phyloP scores from a whole-genome alignment of 169 alveolate genomes.

The Plasmodium inui region DNA sequence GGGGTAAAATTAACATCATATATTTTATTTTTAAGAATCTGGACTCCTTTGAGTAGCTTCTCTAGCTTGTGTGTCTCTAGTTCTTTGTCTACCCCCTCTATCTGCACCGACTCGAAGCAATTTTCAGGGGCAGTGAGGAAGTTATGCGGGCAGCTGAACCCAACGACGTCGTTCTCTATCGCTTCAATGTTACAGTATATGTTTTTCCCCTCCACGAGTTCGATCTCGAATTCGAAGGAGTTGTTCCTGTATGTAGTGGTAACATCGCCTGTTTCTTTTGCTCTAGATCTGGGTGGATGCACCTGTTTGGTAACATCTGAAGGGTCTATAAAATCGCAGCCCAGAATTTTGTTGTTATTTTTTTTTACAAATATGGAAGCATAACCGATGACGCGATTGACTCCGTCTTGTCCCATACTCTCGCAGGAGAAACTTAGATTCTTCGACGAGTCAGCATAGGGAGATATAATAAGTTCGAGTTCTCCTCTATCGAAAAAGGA shows the following conservation, averaged over 20 bases:
- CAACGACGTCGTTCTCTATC: conserved; percentile 63
- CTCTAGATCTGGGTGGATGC: not conserved
- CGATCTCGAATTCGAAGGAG: conserved; percentile 54
- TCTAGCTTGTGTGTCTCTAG: conserved; percentile 46
- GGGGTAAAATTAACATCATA: conserved; percentile 54
- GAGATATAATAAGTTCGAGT: conserved; percentile 41
- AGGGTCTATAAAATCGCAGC: conserved; percentile 52
- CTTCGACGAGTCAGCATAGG: conserved; percentile 49
- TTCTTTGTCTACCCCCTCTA: conserved; percentile 46
- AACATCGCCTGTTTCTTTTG: not conserved
- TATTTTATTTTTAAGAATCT: conserved; percentile 25
- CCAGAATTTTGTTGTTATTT: conserved; percentile 55
- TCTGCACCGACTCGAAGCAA: conserved; percentile 65
- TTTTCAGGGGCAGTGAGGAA: conserved; percentile 44
- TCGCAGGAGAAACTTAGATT: conserved; percentile 43
- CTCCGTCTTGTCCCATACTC: conserved; percentile 11
- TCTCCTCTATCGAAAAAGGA: conserved; percentile 62
- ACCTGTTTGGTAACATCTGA: not conserved
- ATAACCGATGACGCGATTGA: conserved; percentile 11
- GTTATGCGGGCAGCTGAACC: conserved; percentile 65
- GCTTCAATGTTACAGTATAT: conserved; percentile 64
- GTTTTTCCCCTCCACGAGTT: conserved; percentile 31
- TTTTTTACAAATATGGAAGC: conserved; percentile 68
- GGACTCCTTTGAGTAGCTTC: conserved; percentile 18
- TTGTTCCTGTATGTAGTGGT: not conserved